Evolutionary conservation across 495 filamentous ascomycete species (phyloP).

Genomic region (Echria macrotheca): DNA sequence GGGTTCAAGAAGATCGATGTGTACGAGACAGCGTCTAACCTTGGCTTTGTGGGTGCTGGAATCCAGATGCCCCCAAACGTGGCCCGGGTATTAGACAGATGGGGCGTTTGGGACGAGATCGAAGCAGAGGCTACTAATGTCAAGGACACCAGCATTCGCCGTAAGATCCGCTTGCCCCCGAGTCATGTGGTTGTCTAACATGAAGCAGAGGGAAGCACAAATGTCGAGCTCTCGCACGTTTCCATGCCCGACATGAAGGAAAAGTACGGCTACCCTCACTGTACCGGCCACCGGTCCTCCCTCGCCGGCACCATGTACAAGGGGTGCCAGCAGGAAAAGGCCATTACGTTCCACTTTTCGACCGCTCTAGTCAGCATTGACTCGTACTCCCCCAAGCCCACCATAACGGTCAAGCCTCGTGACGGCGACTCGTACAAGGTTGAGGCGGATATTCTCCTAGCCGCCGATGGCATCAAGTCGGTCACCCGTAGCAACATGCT

Average conservation of each 20-base stretch:
- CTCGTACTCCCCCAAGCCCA: constrained; percentile 50
- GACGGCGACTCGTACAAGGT: constrained; percentile 51
- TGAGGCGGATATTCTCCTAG: constrained; percentile 64
- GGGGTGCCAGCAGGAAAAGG: constrained; percentile 56
- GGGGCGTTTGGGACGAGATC: constrained; percentile 66
- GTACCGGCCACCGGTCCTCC: constrained; percentile 70
- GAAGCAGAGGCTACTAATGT: constrained; percentile 52
- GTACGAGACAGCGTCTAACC: constrained; percentile 64
- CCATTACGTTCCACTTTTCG: constrained; percentile 66
- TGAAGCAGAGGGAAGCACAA: constrained; percentile 56
- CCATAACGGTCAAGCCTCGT: constrained; percentile 53
- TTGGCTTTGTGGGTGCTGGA: constrained; percentile 78
- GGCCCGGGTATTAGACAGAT: constrained; percentile 62
- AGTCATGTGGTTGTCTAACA: constrained; percentile 7
- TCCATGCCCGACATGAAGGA: constrained; percentile 59
- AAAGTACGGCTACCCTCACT: constrained; percentile 69
- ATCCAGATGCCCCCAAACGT: constrained; percentile 82
- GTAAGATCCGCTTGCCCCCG: constrained; percentile 11
- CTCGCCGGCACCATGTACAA: constrained; percentile 65
- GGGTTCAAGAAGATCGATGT: constrained; percentile 69
- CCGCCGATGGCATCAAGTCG: constrained; percentile 70
- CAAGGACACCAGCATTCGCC: constrained; percentile 40
- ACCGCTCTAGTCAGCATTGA: constrained; percentile 47
- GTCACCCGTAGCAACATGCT: constrained; percentile 58
- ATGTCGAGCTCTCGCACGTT: constrained; percentile 64